These are phyloP conservation scores for Cinnamomum chago DNA, from an alignment of 164 flowering plant genomes.

Conservation along the genomic window DNA sequence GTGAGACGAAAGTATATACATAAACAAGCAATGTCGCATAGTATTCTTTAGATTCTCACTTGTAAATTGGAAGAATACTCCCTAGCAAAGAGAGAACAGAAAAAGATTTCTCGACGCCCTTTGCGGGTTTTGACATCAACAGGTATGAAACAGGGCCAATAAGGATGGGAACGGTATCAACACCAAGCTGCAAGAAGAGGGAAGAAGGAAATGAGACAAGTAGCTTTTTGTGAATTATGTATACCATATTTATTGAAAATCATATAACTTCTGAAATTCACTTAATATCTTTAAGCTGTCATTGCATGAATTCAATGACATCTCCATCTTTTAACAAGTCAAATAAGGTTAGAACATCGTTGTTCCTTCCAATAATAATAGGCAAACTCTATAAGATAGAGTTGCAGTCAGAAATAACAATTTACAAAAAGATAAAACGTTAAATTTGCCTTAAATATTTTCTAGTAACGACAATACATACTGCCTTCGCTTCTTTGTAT, in stretches of 20 bases:
- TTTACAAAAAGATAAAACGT: background rate
- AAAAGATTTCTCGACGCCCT: slow-evolving; percentile 70
- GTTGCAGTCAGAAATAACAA: too few relatives aligned
- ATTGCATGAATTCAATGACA: background rate
- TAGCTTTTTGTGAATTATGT: too few relatives aligned
- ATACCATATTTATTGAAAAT: background rate
- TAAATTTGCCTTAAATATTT: background rate
- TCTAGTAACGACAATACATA: slow-evolving; percentile 6
- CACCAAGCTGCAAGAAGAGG: slow-evolving; percentile 50
- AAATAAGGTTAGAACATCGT: too few relatives aligned
- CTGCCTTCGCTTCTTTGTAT: slow-evolving; percentile 31
- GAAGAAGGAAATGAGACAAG: too few relatives aligned
- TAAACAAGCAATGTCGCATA: background rate
- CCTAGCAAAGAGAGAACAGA: slow-evolving; percentile 53
- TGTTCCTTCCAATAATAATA: too few relatives aligned
- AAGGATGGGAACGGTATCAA: slow-evolving; percentile 63
- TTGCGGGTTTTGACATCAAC: slow-evolving; percentile 69
- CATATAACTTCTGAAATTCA: background rate
- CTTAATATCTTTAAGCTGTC: background rate
- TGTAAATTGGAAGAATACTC: slow-evolving; percentile 62
- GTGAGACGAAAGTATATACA: background rate
- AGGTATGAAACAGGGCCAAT: slow-evolving; percentile 75
- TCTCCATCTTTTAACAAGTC: too few relatives aligned
- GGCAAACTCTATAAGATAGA: too few relatives aligned
- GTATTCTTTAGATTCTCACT: slow-evolving; percentile 33